Evolutionary conservation across 164 flowering plant species (phyloP), one percentile per base, ranked within the genome.

Genomic region (Tetracentron sinense): DNA sequence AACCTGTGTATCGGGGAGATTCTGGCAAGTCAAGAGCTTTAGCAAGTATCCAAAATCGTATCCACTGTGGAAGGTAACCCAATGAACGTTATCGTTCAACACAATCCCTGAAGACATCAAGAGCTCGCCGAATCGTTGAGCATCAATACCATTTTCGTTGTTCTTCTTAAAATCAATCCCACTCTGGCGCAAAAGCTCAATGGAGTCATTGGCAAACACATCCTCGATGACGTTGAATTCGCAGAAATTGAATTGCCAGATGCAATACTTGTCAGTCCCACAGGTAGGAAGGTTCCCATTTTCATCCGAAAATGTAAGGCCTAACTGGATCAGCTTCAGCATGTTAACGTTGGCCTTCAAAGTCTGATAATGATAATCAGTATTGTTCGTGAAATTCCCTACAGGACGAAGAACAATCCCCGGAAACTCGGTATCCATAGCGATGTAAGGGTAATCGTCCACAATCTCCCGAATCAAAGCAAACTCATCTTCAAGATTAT

Each of bases 111-210:
- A 81, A 0, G 80, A 81, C 87, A 83, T 79, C 61, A 81, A 33
- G n/a, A 83, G 81, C 78, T 79, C 87, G 1, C 77, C 83, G 31
- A 83, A 83, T 11, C 74, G 68, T 10, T 54, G 62, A 58, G 76
- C 83, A 51, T 81, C 85, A 54, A 83, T 71, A 1, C 87, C 87
- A 69, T 63, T 76, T 42, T 81, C 83, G 48, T 48, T 74, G 51
- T 81, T 81, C 78, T 81, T 81, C 71, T 66, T 73, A 47, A 83
- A 79, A 66, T 83, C 83, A 42, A 83, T 83, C 35, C 87, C 85
- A 26, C 82, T 66, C 19, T 79, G 77, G 20, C 70, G 77, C 68
- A 83, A 56, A 60, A 83, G 16, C 74, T 83, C 83, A 22, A 83
- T 81, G 0, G 86, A 81, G 38, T 81, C 83, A 25, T 65, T 69